Evolutionary conservation across 2,329 filamentous ascomycete species (phyloP), one percentile per base, ranked within the genome.

Genomic region (Periglandula ipomoeae): DNA sequence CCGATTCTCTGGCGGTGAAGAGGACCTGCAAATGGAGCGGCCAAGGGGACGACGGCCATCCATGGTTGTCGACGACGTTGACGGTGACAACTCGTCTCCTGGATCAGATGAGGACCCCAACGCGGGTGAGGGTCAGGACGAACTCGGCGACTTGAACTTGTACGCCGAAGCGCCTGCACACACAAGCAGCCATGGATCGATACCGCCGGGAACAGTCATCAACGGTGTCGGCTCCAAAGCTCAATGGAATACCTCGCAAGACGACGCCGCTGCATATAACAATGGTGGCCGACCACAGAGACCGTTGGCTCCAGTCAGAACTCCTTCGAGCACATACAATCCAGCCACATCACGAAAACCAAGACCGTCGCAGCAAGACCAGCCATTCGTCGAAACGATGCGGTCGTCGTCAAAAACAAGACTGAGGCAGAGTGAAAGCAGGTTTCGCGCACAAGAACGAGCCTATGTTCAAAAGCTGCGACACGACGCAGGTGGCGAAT

Each of bases 381-480:
- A 50, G 37, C 65, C 72, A 32, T 71, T 69, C 51, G 64, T 68
- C 52, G 69, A 68, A 40, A 65, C 70, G 47, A 67, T 72, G 56
- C 67, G 76, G 55, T 67, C 82, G 59, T 62, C 74, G 56, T 68
- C 79, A 62, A 68, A 80, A 68, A 69, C 78, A 37, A 69, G 75
- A 43, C 68, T 65, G 50, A 62, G 69, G 53, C 71, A 66, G 59
- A 73, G 62, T 53, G 72, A 74, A 44, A 69, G 63, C 49, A 58
- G 65, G 38, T 69, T 69, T 34, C 69, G 71, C n/a, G 79, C 73
- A 50, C 76, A 97, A 67, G 91, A 97, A 66, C 88, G 90, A 63
- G 91, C 91, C 50, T 98, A 98, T 63, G 85, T 97, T 30, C 89
- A 95, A 66, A 84, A 91, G 58, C 79, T 97, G 61, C 83, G 89